Conservation (phyloP, 2,329 filamentous ascomycete species). For the Macrophomina phaseolina region DNA sequence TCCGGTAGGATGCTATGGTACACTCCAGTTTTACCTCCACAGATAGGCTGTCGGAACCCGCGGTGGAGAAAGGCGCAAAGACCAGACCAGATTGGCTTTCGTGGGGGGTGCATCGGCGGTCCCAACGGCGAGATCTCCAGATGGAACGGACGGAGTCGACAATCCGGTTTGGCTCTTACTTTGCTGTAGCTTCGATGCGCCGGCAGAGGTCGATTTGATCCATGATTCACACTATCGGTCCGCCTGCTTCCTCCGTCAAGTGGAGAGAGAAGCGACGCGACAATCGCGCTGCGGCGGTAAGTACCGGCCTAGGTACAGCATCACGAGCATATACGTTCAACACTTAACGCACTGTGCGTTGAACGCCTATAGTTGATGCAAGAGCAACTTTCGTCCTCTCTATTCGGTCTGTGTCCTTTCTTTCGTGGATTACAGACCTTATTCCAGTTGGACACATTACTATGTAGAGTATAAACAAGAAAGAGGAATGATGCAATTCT, state of each 20-base stretch:
- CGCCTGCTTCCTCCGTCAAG: background rate
- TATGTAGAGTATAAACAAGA: background rate
- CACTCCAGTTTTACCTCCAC: background rate
- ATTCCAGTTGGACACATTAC: conserved; percentile 29
- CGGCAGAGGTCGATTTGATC: background rate
- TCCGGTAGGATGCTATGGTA: background rate
- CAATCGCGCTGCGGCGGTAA: background rate
- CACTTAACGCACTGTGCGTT: conserved; percentile 28
- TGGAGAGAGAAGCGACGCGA: background rate
- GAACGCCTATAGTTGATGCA: conserved; percentile 34
- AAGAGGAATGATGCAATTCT: background rate
- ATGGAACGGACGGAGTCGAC: background rate
- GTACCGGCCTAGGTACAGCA: conserved; percentile 9
- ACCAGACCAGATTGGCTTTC: background rate
- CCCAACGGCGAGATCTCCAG: background rate
- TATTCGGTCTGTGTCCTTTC: conserved; percentile 29
- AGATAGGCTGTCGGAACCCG: background rate
- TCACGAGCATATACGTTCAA: conserved; percentile 33
- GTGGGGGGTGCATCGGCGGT: conserved; percentile 3
- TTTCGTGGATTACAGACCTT: conserved; percentile 26
- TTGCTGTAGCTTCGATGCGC: background rate
- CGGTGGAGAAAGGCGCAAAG: background rate
- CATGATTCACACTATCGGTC: background rate
- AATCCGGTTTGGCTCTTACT: background rate
- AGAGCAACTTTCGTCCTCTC: conserved; percentile 28